Base-by-base conservation (phyloP, 1,139 yeast genomes). In the Candida neerlandica region DNA sequence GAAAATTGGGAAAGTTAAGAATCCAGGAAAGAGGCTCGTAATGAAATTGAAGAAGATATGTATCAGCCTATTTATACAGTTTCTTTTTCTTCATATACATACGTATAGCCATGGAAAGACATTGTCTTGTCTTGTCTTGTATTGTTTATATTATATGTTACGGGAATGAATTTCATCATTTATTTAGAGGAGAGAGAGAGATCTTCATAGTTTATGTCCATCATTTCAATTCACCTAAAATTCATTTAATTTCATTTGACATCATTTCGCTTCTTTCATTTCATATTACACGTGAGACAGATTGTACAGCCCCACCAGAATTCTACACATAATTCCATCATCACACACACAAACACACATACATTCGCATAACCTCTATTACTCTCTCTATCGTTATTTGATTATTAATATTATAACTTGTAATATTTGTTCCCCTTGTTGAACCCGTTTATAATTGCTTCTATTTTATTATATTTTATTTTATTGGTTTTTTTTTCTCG, bases 81-180 rank as follows among this genome's bases (percentile, higher is more conserved):
- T 16, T 11, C 12, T 18, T 16, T 34, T 16, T 35, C 18, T 35
- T 35, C 7, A 18, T 18, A 6, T n/a, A 7, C 9, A n/a, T 33
- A 14, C 14, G 11, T 7, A 12, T 34, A 9, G 33, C 33, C n/a
- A n/a, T n/a, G n/a, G n/a, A 26, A 5, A 26, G 14, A 14, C 19
- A 34, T 34, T 18, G 38, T 18, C 11, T 10, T 34, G 38, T 16
- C n/a, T 3, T 15, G 19, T 14, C 6, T n/a, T n/a, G n/a, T n/a
- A n/a, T 30, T 30, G 7, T 4, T 5, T 23, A 10, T 23, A 23
- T 23, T 23, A 7, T 23, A 23, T 23, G 5, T 7, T 23, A 32
- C 15, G 16, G 16, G 18, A 9, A 9, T 33, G 41, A 37, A 37
- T 37, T 37, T 37, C 41, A 37, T 37, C 41, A 37, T 21, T 37